Conservation (phyloP, 1,139 yeast species). For the Pneumocystis jirovecii region DNA sequence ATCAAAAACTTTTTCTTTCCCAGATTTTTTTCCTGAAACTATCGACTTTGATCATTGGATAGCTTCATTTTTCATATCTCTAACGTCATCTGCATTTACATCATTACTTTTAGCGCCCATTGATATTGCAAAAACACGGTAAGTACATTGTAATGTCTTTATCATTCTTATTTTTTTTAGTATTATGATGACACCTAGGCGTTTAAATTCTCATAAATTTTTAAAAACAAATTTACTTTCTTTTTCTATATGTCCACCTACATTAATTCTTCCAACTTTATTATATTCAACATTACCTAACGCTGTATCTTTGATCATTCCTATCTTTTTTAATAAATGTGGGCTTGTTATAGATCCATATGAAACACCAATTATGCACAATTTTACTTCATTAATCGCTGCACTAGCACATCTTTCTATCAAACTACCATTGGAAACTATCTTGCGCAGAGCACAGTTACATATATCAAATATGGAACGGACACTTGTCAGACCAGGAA, state of each 20-base stretch:
- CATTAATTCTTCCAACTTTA: conserved; percentile 39
- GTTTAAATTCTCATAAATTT: conserved; percentile 24
- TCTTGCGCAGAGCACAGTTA: conserved; percentile 71
- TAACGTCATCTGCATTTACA: conserved; percentile 58
- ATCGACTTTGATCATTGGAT: conserved; percentile 69
- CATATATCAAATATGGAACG: conserved; percentile 28
- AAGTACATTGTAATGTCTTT: background rate
- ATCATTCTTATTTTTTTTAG: conserved; percentile 48
- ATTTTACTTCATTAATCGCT: conserved; percentile 37
- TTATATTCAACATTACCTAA: conserved; percentile 50
- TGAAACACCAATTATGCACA: conserved; percentile 28
- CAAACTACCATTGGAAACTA: conserved; percentile 74
- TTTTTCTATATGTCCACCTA: conserved; percentile 35
- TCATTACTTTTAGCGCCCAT: conserved; percentile 69
- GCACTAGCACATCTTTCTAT: conserved; percentile 54
- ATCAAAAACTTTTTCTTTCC: conserved; percentile 69
- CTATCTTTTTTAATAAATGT: conserved; percentile 49
- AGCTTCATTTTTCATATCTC: conserved; percentile 48
- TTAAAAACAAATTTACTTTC: conserved; percentile 22
- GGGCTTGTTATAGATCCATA: conserved; percentile 46
- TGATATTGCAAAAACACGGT: conserved; percentile 60
- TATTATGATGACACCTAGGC: conserved; percentile 27
- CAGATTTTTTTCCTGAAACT: conserved; percentile 80
- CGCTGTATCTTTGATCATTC: conserved; percentile 54
- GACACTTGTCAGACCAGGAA: conserved; percentile 27